These are phyloP conservation scores for Pinus tabuliformis DNA, from an alignment of 75 land plant genomes.

Conservation along the genomic window DNA sequence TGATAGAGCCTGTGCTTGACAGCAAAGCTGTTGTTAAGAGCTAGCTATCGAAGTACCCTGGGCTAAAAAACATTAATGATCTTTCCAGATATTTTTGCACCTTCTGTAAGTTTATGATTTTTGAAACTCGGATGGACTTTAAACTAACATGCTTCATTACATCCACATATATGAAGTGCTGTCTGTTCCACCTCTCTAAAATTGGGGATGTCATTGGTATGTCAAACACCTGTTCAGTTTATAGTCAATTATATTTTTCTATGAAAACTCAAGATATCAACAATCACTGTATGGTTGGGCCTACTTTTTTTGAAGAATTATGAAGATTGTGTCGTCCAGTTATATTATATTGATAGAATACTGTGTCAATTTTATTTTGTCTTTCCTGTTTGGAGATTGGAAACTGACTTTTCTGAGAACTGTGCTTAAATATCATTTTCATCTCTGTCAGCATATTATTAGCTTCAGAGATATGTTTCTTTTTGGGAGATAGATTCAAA, in stretches of 20 bases:
- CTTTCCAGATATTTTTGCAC: no score
- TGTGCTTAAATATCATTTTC: not conserved
- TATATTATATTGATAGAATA: not conserved
- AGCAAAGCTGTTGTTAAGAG: no score
- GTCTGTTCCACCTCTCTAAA: no score
- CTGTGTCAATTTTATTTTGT: slow-evolving; percentile 1
- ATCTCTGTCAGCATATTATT: not conserved
- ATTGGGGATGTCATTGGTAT: no score
- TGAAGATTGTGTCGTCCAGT: not conserved
- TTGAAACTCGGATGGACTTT: no score
- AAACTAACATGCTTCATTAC: no score
- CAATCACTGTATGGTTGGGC: not conserved
- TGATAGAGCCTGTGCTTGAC: no score
- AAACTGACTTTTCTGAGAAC: not conserved
- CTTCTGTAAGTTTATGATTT: no score
- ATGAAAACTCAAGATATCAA: not conserved
- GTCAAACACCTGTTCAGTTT: no score
- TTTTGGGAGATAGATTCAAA: not conserved
- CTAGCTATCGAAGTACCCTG: no score
- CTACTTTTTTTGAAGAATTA: not conserved
- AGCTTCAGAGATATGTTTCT: not conserved
- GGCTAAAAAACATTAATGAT: no score
- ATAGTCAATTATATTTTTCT: not conserved
- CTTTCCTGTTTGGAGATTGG: not conserved
- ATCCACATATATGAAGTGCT: no score